A percentile compares a stretch with the other conserved stretches of the same genome.
Evolutionary conservation across 345 rosid species (phyloP).

Genomic region (Fremontodendron californicum): DNA sequence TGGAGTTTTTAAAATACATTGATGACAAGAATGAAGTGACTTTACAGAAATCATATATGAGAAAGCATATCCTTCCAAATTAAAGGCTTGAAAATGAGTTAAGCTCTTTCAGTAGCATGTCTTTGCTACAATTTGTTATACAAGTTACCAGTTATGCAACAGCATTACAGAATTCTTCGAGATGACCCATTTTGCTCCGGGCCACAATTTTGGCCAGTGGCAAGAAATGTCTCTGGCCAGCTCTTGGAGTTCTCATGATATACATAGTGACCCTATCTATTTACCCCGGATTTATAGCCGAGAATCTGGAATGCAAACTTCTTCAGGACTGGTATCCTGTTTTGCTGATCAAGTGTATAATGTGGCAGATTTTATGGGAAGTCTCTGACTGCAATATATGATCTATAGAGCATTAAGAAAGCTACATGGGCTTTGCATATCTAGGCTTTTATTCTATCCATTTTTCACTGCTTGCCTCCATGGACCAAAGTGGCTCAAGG

Average conservation of each 20-base stretch:
- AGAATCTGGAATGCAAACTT: conserved; percentile 47
- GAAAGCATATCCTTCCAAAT: background rate
- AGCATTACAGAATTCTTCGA: conserved; percentile 29
- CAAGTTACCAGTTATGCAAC: conserved; percentile 75
- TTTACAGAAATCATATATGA: background rate
- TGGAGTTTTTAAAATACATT: background rate
- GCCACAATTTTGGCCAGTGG: conserved; percentile 43
- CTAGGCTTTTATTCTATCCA: conserved; percentile 70
- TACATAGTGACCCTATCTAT: conserved; percentile 75
- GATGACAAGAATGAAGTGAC: background rate
- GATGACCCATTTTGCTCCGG: conserved; percentile 28
- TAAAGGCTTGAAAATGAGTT: no score
- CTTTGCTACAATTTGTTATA: conserved; percentile 53
- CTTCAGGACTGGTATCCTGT: conserved; percentile 82
- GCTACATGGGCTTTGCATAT: conserved; percentile 64
- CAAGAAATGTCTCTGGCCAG: conserved; percentile 57
- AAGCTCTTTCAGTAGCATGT: no score
- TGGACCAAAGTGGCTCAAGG: conserved; percentile 78
- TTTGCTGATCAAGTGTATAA: conserved; percentile 67
- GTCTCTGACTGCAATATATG: conserved; percentile 60
- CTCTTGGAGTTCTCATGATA: conserved; percentile 51
- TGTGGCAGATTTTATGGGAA: conserved; percentile 68
- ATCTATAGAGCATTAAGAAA: conserved; percentile 46
- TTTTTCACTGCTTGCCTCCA: conserved; percentile 63
- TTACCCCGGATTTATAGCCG: conserved; percentile 82